A percentile compares a stretch with the other conserved stretches of the same genome.
Evolutionary conservation across 306 rosid species (phyloP).

Genomic region (Alnus rubra): DNA sequence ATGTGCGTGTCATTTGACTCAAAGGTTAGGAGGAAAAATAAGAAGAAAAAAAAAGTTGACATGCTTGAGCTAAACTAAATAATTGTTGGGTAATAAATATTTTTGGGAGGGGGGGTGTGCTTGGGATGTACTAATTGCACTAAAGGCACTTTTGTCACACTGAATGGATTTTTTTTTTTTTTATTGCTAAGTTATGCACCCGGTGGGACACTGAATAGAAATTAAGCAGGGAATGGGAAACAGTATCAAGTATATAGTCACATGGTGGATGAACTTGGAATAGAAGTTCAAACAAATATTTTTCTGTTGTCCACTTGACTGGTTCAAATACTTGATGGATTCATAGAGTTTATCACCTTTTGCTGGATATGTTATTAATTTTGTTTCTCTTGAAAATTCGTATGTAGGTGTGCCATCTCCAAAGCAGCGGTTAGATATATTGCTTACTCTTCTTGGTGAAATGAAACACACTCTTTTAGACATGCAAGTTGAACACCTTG

Average conservation of each 20-base stretch:
- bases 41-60: not conserved
- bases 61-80: not conserved
- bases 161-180: too few relatives aligned
- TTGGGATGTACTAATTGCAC: not conserved
- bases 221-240: not conserved
- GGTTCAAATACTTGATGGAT: conserved; percentile 16
- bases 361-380: conserved; percentile 5
- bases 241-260: not conserved
- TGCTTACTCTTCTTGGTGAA: conserved; percentile 64
- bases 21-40: too few relatives aligned
- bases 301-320: not conserved
- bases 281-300: not conserved
- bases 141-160: not conserved
- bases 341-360: conserved; percentile 12
- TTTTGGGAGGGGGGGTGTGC: not conserved
- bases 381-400: conserved; percentile 16
- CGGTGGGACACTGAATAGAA: not conserved
- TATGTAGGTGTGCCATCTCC: conserved; percentile 89
- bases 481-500: conserved; percentile 71
- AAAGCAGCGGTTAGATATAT: conserved; percentile 64
- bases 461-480: conserved; percentile 68
- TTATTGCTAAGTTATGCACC: too few relatives aligned
- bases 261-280: not conserved
- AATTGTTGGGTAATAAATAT: too few relatives aligned
- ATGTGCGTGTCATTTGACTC: too few relatives aligned